Evolutionary conservation across 805 yeast species (phyloP), one percentile per base, ranked within the genome.

Genomic region (Candida ascalaphidarum): DNA sequence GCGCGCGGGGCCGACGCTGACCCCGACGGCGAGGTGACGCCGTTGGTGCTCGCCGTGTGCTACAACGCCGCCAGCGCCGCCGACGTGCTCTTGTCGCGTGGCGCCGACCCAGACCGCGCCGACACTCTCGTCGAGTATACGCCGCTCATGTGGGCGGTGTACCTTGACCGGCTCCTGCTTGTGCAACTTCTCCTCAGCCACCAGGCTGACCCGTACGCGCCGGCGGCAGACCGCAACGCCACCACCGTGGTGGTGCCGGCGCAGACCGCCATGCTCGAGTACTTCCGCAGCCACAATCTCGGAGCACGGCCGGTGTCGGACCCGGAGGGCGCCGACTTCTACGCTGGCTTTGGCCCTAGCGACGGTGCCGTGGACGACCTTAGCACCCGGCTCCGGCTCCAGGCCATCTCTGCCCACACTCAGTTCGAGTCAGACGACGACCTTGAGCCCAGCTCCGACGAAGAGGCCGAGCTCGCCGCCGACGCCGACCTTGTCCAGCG

Each of bases 141-240:
- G 0, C 84, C 95, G 8, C 51, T 82, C 25, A 83, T 82, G 92
- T 84, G 95, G 95, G 88, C 94, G 1, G 73, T 83, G 3, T 69
- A 76, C 40, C 63, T 77, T 39, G 69, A 74, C 30, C 71, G 73
- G 30, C 50, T 68, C 33, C 63, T 66, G 9, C 63, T 79, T 25
- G 76, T 73, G 11, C 68, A 71, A 26, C 53, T 67, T 31, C 55
- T 84, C 33, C 51, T 85, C 30, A 71, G 72, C 23, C 63, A 65
- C 32, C 81, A 78, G 21, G 89, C 88, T 0, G 80, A 77, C 34
- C 74, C 76, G 1, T 61, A 67, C 22, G 48, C 51, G 3, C 31
- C 47, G 11, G 41, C 39, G 3, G 11, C 40, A 9, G 51, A 53
- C 5, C 31, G 38, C 16, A 44, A 44, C 19, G 88, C 86, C 1